Conservation (phyloP, 768 basidiomycete species). For the Butyriboletus loyo region DNA sequence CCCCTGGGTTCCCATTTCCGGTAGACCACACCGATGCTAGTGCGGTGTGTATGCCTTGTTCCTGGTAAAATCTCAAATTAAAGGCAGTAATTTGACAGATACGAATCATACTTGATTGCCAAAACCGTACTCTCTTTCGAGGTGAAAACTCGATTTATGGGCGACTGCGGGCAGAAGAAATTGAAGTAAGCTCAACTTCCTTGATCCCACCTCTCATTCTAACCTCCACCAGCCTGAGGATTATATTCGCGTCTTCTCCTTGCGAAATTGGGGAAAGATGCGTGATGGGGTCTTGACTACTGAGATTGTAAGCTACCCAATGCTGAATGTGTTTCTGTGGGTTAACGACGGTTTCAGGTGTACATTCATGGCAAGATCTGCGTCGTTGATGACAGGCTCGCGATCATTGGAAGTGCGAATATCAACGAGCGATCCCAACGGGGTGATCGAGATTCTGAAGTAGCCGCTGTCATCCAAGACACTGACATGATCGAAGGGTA, state of each 20-base stretch:
- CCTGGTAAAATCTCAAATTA: neutral
- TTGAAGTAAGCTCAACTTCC: constrained; percentile 55
- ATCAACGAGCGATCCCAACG: constrained; percentile 96
- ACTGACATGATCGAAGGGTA: constrained; percentile 96
- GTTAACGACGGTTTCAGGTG: constrained; percentile 44
- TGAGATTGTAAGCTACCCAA: constrained; percentile 60
- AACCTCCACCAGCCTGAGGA: constrained; percentile 71
- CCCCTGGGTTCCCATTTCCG: constrained; percentile 92
- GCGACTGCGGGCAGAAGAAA: constrained; percentile 78
- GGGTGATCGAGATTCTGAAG: constrained; percentile 95
- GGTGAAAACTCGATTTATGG: constrained; percentile 92
- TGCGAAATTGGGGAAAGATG: constrained; percentile 93
- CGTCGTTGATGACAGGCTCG: constrained; percentile 92
- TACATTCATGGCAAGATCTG: constrained; percentile 77
- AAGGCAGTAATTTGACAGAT: constrained; percentile 45
- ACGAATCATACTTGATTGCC: constrained; percentile 93
- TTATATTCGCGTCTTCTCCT: constrained; percentile 85
- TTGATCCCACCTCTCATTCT: neutral
- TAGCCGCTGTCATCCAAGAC: constrained; percentile 90
- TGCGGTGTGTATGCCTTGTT: constrained; percentile 53
- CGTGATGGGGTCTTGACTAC: constrained; percentile 80
- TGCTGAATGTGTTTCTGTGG: neutral
- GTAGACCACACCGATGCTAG: constrained; percentile 92
- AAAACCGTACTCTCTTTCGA: constrained; percentile 83
- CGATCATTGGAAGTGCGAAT: constrained; percentile 94